Conservation (phyloP, 2,329 filamentous ascomycete species). For the Botrytis cinerea region DNA sequence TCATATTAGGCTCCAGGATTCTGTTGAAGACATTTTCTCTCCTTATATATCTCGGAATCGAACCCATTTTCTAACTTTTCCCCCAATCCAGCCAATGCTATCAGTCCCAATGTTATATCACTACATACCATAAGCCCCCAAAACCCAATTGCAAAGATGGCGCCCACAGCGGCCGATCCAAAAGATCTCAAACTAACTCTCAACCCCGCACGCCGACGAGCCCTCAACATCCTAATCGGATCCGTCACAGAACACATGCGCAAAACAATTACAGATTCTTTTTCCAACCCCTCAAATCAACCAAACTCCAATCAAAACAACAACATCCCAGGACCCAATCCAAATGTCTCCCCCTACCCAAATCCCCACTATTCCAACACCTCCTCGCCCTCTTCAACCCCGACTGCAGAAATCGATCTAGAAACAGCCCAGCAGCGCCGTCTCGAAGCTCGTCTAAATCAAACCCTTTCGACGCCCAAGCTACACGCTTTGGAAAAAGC, state of each 20-base stretch:
- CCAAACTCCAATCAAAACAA: slow-evolving; percentile 24
- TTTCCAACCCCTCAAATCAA: slow-evolving; percentile 30
- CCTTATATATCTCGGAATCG: neutral
- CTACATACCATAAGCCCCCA: neutral
- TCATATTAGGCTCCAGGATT: slow-evolving; percentile 2
- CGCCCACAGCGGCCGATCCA: slow-evolving; percentile 33
- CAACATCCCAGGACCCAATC: slow-evolving; percentile 5
- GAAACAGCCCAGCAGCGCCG: slow-evolving; percentile 29
- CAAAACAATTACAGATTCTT: slow-evolving; percentile 49
- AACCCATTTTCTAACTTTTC: neutral
- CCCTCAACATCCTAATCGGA: slow-evolving; percentile 52
- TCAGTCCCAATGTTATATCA: neutral
- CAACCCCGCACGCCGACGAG: slow-evolving; percentile 53
- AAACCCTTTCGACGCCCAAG: slow-evolving; percentile 31
- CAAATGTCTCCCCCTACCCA: neutral
- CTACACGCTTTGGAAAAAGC: slow-evolving; percentile 49
- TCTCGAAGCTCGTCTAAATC: slow-evolving; percentile 34
- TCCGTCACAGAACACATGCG: slow-evolving; percentile 58
- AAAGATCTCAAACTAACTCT: slow-evolving; percentile 49
- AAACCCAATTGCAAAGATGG: slow-evolving; percentile 26
- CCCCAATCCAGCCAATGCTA: neutral
- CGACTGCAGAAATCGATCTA: neutral
- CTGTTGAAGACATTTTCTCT: neutral
- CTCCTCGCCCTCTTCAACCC: neutral
- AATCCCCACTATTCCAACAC: neutral